Evolutionary conservation across 768 basidiomycete genomes (phyloP).

Genomic region (Rubroboletus pulcherrimus): DNA sequence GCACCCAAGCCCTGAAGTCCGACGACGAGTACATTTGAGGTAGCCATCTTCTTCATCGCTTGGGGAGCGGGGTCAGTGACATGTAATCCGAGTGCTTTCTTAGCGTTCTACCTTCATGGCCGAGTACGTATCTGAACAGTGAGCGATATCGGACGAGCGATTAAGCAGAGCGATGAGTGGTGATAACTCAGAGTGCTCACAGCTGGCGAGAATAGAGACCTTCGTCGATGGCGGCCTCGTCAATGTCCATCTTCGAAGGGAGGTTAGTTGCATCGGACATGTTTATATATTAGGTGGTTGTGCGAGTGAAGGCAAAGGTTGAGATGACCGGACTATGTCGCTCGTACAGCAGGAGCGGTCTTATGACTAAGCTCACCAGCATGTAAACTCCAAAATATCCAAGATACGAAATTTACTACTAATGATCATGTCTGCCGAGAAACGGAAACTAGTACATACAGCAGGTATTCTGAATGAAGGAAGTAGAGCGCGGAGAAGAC

Average conservation of each 20-base stretch:
- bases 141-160: conserved; percentile 17
- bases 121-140: conserved; percentile 77
- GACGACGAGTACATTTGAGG: conserved; percentile 90
- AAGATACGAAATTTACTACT: background rate
- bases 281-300: conserved; percentile 1
- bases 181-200: conserved; percentile 44
- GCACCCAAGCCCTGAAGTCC: conserved; percentile 91
- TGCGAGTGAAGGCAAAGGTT: conserved; percentile 4
- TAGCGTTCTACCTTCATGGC: conserved; percentile 75
- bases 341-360: background rate
- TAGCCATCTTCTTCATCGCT: conserved; percentile 99
- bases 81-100: background rate
- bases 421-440: background rate
- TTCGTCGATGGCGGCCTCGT: conserved; percentile 87
- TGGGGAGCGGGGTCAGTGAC: conserved; percentile 17
- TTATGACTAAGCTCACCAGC: conserved; percentile 22
- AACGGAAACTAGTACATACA: background rate
- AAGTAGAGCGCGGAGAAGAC: background rate
- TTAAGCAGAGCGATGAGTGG: conserved; percentile 13
- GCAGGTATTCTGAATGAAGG: background rate
- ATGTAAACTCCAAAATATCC: background rate
- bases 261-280: conserved; percentile 39
- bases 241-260: conserved; percentile 71
- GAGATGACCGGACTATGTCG: background rate
- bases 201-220: conserved; percentile 91